Percentiles rank a stretch among this genome's conserved stretches.
phyloP scores from a whole-genome alignment of 2,329 filamentous ascomycete genomes.

The Hymenoscyphus albidus region DNA sequence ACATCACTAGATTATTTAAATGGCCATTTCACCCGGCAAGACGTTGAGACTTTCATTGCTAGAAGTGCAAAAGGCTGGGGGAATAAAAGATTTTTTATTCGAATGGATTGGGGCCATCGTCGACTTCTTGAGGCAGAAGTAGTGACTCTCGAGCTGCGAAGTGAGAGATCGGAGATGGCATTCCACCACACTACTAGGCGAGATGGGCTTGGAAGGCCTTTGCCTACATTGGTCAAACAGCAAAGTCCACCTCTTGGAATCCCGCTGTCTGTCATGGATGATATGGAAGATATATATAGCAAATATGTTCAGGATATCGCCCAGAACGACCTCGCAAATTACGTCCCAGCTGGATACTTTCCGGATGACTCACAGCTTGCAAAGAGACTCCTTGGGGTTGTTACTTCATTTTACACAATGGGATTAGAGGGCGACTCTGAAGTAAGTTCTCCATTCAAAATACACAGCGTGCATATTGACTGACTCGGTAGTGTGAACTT shows the following conservation, averaged over 20 bases:
- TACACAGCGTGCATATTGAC: constrained; percentile 5
- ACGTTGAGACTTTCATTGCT: constrained; percentile 30
- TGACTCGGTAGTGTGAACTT: constrained; percentile 26
- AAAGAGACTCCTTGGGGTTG: constrained; percentile 24
- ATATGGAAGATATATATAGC: constrained; percentile 29
- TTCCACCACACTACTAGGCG: constrained; percentile 24
- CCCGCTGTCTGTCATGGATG: constrained; percentile 28
- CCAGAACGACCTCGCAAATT: constrained; percentile 23
- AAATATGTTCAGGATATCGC: constrained; percentile 30
- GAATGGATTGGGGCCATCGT: constrained; percentile 31
- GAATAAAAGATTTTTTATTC: constrained; percentile 22
- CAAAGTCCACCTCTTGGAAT: constrained; percentile 32
- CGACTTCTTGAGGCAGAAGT: constrained; percentile 26
- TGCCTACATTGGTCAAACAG: constrained; percentile 21
- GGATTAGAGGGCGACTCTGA: constrained; percentile 25
- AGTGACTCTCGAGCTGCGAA: constrained; percentile 27
- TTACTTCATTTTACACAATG: constrained; percentile 25
- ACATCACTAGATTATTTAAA: constrained; percentile 28
- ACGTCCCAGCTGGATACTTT: constrained; percentile 27
- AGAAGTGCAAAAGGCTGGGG: constrained; percentile 31
- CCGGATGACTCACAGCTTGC: constrained; percentile 27
- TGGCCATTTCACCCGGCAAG: constrained; percentile 28
- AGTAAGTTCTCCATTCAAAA: constrained; percentile 18
- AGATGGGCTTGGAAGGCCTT: constrained; percentile 16
- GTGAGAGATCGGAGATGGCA: constrained; percentile 23